Conservation (phyloP, 2,329 filamentous ascomycete genomes). For the Sclerotinia spermophila region DNA sequence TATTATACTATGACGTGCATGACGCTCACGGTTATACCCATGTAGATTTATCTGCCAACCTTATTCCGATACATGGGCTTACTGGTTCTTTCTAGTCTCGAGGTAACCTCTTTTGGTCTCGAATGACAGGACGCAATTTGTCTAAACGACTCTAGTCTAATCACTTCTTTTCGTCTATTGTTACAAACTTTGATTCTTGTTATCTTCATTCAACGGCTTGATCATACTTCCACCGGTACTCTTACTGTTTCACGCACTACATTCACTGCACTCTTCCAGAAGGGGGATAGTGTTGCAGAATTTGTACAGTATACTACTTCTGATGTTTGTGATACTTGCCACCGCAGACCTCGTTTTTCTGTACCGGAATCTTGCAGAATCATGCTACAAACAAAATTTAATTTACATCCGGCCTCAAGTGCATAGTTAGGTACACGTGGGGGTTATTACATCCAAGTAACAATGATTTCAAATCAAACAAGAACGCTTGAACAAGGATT, state of each 20-base stretch:
- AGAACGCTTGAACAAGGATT: constrained; percentile 10
- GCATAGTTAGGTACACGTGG: constrained; percentile 16
- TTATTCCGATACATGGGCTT: constrained; percentile 15
- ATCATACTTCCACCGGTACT: constrained; percentile 13
- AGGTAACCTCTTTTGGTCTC: constrained; percentile 9
- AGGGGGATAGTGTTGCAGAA: neutral
- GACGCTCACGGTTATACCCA: neutral
- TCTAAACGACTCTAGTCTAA: constrained; percentile 8
- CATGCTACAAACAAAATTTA: constrained; percentile 13
- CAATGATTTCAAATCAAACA: constrained; percentile 15
- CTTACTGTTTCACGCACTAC: constrained; percentile 5
- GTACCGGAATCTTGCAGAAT: constrained; percentile 18
- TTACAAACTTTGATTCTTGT: neutral
- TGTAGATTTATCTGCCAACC: neutral
- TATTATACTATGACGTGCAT: constrained; percentile 13
- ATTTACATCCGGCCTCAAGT: constrained; percentile 15
- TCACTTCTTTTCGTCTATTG: constrained; percentile 13
- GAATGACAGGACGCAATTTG: neutral
- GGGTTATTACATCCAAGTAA: constrained; percentile 1
- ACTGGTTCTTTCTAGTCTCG: neutral
- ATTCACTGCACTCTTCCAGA: constrained; percentile 7
- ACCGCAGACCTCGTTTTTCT: constrained; percentile 16
- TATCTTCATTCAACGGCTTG: constrained; percentile 18
- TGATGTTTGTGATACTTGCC: constrained; percentile 1
- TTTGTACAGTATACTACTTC: constrained; percentile 9